Evolutionary conservation across 495 filamentous ascomycete genomes (phyloP), one percentile per base, ranked within the genome.

Genomic region (Neurospora sp.): DNA sequence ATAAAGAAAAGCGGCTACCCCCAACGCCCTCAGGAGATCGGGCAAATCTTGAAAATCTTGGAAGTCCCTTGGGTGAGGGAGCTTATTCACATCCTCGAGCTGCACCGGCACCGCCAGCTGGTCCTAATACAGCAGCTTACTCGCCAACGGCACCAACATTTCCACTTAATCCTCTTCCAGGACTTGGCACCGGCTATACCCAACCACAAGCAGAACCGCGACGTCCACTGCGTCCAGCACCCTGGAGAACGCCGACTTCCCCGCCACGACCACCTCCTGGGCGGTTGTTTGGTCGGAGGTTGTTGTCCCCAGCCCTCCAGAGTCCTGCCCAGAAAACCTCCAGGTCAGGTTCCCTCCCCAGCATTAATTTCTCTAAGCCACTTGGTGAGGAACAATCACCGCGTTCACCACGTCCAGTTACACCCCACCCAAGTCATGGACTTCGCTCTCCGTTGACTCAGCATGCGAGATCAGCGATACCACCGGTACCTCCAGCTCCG

Each of bases 241-340:
- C 54, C 31, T 62, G 54, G 54, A 14, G 54, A 0, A 35, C 14
- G 0, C 54, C 54, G 0, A 66, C 54, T 4, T 66, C 54, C 1
- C 54, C 54, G 2, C 14, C 0, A 1, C 5, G 14, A 4, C 27
- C 54, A 18, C 54, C 27, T 0, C 54, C 54, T 0, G 14, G 54
- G 12, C 2, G 54, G 0, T 2, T 35, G 1, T 35, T 4, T 18
- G 27, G 35, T 2, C 0, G 27, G 0, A 0, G 1, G 18, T 0
- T n/a, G 0, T 10, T n/a, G 1, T 48, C 9, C 4, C 2, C 0
- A 0, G 23, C 0, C n/a, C 44, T 23, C 44, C 44, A n/a, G 10
- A 9, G 1, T 0, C 8, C 44, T 23, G 0, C n/a, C 1, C 18
- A 54, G 46, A 2, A 14, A 54, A 1, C 20, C 6, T 27, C 4